Evolutionary conservation across 371 early-diverging fungal genomes (phyloP).

Genomic region (Mucor saturninus): DNA sequence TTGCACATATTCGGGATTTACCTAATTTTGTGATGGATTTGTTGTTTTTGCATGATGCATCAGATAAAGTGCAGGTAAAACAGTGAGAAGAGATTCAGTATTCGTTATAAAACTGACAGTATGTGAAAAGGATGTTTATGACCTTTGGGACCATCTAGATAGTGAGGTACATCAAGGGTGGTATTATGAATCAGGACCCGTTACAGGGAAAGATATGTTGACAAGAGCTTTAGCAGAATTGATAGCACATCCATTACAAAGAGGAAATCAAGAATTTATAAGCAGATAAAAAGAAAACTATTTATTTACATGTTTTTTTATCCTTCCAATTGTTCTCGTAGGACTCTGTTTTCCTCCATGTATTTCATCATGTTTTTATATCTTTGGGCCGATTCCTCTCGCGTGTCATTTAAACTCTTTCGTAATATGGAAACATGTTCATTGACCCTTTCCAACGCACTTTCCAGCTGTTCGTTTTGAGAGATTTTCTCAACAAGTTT

Average conservation of each 20-base stretch:
- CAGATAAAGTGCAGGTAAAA: constrained; percentile 1
- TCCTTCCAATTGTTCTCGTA: constrained; percentile 9
- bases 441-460: constrained; percentile 17
- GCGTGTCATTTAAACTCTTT: constrained; percentile 1
- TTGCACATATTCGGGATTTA: not conserved
- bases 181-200: constrained; percentile 15
- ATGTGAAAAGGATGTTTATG: constrained; percentile 4
- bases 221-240: constrained; percentile 15
- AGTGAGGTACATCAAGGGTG: constrained; percentile 10
- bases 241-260: constrained; percentile 17
- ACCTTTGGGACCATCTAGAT: constrained; percentile 14
- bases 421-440: constrained; percentile 12
- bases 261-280: constrained; percentile 6
- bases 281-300: too few species aligned
- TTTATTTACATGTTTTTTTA: not conserved
- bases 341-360: constrained; percentile 9
- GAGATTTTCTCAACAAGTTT: constrained; percentile 15
- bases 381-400: constrained; percentile 20
- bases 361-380: constrained; percentile 7
- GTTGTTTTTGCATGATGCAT: constrained; percentile 7
- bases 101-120: not conserved
- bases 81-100: too few species aligned
- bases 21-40: constrained; percentile 15
- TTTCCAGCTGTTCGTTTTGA: constrained; percentile 20
- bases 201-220: constrained; percentile 12